Percentiles rank a stretch among this genome's conserved stretches.
These are phyloP conservation scores for Leptodermis oblonga DNA, from an alignment of 257 asterid species.

Conservation along the genomic window DNA sequence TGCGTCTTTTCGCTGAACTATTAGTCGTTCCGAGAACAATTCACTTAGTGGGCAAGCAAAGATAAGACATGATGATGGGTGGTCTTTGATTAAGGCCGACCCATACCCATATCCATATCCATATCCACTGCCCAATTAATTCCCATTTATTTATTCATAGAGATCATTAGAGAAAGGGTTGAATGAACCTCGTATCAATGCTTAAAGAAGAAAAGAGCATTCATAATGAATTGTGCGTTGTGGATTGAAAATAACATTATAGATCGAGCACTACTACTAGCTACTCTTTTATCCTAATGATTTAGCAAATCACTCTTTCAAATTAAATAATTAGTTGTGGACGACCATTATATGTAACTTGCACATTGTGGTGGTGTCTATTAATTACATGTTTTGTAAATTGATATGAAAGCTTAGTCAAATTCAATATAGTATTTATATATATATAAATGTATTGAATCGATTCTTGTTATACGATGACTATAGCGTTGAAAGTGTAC, in stretches of 20 bases:
- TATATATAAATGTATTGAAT: no score
- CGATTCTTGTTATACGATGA: no score
- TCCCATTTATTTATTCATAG: background rate
- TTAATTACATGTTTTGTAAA: no score
- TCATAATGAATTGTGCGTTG: conserved; percentile 10
- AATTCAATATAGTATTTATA: no score
- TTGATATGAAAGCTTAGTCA: no score
- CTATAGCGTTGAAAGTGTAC: no score
- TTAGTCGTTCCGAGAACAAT: no score
- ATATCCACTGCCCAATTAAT: background rate
- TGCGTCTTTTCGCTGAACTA: no score
- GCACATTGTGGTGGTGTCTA: no score
- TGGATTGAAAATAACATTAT: background rate
- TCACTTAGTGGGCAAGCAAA: background rate
- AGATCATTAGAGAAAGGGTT: background rate
- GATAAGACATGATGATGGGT: conserved; percentile 1
- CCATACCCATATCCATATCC: no score
- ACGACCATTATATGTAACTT: background rate
- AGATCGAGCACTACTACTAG: background rate
- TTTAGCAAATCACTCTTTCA: background rate
- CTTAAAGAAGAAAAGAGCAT: conserved; percentile 10
- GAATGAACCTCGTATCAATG: conserved; percentile 18
- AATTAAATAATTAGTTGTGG: background rate
- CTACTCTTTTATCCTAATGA: background rate
- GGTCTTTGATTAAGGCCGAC: background rate